Base-by-base conservation (phyloP, 129 eudicot species). In the Oenanthe sinensis region DNA sequence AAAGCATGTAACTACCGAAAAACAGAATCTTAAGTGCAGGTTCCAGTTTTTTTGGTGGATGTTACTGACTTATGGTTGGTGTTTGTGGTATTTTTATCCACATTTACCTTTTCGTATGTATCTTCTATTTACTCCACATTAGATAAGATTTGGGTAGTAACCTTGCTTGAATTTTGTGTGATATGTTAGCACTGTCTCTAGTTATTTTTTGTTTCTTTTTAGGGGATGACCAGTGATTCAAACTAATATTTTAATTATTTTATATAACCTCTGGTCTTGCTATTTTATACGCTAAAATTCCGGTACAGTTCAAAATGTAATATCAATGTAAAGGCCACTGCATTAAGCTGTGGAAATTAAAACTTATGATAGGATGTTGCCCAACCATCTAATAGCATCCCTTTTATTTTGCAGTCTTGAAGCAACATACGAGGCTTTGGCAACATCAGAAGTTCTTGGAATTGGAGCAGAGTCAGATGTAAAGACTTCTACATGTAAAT, bases 401-500 rank as follows among this genome's bases (percentile, higher is more conserved):
- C 75, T 22, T 72, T 8, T 20, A 20, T 84, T 17, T 78, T 83
- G 30, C 92, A 95, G 98, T 81, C 78, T 95, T 76, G 96, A 91
- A 82, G 98, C 90, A 74, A 79, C 92, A 16, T 95, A 95, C 43
- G 93, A 95, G 83, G 97, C 94, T 44, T 78, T 91, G 78, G 84
- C 84, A 75, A 84, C 96, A 33, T 95, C 85, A 24, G 87, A 87
- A 92, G 86, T 91, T 78, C 94, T 95, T 82, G 96, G 94, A 83
- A 77, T 91, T 77, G 87, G 79, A 36, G 85, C 78, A 78, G 37
- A 85, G 80, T 79, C 83, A 70, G 89, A 83, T 68, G 46, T 83
- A 55, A 85, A 71, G 84, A 82, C 78, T 78, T 82, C 87, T 42
- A 80, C 90, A 50, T 95, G 98, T 80, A 76, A 74, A 16, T 84